A percentile compares a stretch with the other conserved stretches of the same genome.
phyloP scores from a whole-genome alignment of 1,284 basidiomycete genomes.

The Stygiomarasmius scandens region DNA sequence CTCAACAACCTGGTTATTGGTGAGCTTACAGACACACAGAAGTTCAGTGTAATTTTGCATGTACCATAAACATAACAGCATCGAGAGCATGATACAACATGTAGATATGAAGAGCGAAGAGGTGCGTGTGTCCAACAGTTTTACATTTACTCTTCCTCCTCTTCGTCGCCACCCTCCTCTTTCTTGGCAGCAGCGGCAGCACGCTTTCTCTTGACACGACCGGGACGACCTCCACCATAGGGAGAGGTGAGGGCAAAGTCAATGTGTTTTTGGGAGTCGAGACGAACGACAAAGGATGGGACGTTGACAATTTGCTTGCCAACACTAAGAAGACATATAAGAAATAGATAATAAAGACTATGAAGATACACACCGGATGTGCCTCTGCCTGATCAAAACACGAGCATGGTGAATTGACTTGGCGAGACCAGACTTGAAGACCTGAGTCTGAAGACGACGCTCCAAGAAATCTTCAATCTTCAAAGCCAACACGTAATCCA shows the following conservation, averaged over 20 bases:
- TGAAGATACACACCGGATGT: conserved; percentile 78
- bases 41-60: conserved; percentile 7
- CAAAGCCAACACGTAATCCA: conserved; percentile 99
- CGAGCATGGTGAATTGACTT: conserved; percentile 99
- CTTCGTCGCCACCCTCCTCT: conserved; percentile 88
- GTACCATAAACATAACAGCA: conserved; percentile 14
- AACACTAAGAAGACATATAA: conserved; percentile 58
- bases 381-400: conserved; percentile 95
- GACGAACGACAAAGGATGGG: conserved; percentile 97
- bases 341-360: conserved; percentile 2
- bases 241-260: conserved; percentile 98
- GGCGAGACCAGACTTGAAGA: conserved; percentile 98
- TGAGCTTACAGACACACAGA: no score
- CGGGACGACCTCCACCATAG: conserved; percentile 95
- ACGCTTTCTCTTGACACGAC: conserved; percentile 99
- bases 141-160: conserved; percentile 77
- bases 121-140: background rate
- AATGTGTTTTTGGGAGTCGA: conserved; percentile 98
- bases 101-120: background rate
- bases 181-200: conserved; percentile 91
- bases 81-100: conserved; percentile 3
- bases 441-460: conserved; percentile 97
- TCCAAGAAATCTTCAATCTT: conserved; percentile 99
- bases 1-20: no score
- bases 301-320: conserved; percentile 99